Percentiles rank a stretch among this genome's conserved stretches.
phyloP scores from a whole-genome alignment of 2,329 filamentous ascomycete species.

The Emergomyces orientalis region DNA sequence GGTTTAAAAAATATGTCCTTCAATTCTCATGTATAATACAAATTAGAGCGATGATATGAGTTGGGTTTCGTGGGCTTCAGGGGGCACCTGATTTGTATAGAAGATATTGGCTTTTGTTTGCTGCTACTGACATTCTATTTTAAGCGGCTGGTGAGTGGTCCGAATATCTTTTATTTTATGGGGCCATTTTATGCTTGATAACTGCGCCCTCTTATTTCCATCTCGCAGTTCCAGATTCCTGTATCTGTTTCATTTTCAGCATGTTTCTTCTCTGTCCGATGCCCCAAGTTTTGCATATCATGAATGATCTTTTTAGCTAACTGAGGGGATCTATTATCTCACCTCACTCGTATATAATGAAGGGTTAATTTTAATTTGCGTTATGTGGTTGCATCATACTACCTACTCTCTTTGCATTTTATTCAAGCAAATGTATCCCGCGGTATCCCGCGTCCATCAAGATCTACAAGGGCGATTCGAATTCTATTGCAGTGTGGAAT shows the following conservation, averaged over 20 bases:
- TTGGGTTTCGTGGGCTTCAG: neutral
- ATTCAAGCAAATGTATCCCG: neutral
- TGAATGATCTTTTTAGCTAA: neutral
- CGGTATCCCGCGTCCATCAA: too few relatives aligned
- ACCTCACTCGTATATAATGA: neutral
- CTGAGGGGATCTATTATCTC: neutral
- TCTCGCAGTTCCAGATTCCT: neutral
- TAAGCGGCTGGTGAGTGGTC: neutral
- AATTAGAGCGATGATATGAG: slow-evolving; percentile 1
- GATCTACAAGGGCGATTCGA: neutral
- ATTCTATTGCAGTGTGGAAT: neutral
- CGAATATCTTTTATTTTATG: neutral
- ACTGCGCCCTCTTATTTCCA: neutral
- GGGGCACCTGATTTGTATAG: neutral
- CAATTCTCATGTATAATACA: neutral
- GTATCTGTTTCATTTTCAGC: neutral
- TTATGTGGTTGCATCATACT: neutral
- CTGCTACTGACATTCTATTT: neutral
- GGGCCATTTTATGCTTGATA: neutral
- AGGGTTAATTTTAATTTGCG: neutral
- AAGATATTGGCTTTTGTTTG: neutral
- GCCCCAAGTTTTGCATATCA: neutral
- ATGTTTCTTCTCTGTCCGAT: neutral
- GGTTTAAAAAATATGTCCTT: neutral
- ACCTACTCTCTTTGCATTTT: neutral